Conservation (phyloP, 2,329 filamentous ascomycete species). For the Metarhizium brunneum region DNA sequence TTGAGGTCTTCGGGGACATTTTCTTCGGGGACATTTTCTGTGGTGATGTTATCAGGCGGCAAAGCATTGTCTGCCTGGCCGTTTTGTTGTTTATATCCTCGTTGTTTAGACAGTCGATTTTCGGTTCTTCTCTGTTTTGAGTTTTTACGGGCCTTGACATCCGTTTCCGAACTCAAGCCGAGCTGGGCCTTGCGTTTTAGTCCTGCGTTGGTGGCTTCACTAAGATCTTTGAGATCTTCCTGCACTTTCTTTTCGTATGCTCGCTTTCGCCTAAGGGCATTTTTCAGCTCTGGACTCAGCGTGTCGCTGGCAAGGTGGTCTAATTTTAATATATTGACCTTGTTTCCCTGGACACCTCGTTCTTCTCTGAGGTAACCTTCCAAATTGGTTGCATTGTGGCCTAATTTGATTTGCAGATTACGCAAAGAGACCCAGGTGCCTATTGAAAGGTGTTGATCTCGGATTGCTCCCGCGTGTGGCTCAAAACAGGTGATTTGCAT, state of each 20-base stretch:
- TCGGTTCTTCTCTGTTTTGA: constrained; percentile 15
- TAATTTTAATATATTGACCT: constrained; percentile 50
- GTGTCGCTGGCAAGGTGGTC: constrained; percentile 30
- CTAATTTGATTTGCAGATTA: constrained; percentile 63
- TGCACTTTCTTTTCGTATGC: constrained; percentile 50
- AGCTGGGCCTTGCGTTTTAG: constrained; percentile 27
- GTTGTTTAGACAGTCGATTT: constrained; percentile 3
- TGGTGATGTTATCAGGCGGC: constrained; percentile 14
- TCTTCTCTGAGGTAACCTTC: constrained; percentile 68
- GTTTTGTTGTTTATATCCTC: constrained; percentile 4
- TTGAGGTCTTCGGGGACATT: constrained; percentile 18
- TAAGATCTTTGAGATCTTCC: constrained; percentile 26
- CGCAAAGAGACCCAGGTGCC: constrained; percentile 55
- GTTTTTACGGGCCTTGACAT: constrained; percentile 12
- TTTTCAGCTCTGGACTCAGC: constrained; percentile 39
- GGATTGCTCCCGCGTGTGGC: constrained; percentile 53
- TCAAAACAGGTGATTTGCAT: constrained; percentile 65
- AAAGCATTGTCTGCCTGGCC: constrained; percentile 10
- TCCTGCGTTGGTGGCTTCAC: constrained; percentile 25
- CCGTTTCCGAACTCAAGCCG: constrained; percentile 14
- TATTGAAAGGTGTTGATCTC: constrained; percentile 38
- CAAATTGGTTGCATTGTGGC: constrained; percentile 42
- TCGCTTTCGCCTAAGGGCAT: constrained; percentile 53
- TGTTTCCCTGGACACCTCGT: constrained; percentile 25
- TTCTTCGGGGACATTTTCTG: constrained; percentile 13